phyloP scores from a whole-genome alignment of 1,139 yeast species.

The Nakaseomyces sp. region DNA sequence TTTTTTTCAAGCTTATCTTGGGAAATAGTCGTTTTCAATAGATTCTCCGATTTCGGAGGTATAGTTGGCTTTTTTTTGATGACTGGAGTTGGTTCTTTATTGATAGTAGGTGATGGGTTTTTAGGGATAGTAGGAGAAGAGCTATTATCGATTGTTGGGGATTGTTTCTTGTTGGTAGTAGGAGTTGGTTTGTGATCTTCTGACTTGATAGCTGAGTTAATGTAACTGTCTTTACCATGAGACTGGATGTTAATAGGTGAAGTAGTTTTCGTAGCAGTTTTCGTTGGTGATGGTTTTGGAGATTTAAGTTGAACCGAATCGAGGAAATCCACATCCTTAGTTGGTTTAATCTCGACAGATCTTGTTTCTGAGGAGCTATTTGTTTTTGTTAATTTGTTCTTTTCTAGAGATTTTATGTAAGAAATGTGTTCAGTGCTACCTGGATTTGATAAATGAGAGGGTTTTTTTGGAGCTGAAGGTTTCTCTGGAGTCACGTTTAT shows the following conservation, averaged over 20 bases:
- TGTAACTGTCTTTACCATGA: constrained; percentile 18
- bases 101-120: too few species aligned
- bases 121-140: too few species aligned
- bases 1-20: constrained; percentile 8
- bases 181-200: neutral
- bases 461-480: neutral
- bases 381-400: constrained; percentile 16
- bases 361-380: neutral
- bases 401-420: constrained; percentile 15
- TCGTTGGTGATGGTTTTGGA: constrained; percentile 7
- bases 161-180: too few species aligned
- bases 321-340: constrained; percentile 14
- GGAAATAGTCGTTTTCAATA: constrained; percentile 9
- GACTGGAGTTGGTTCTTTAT: neutral
- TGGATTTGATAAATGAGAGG: neutral
- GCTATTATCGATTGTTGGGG: too few species aligned
- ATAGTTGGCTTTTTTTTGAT: constrained; percentile 12
- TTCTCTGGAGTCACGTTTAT: neutral
- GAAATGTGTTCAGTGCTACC: neutral
- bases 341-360: neutral
- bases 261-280: neutral
- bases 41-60: constrained; percentile 18
- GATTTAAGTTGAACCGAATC: constrained; percentile 19
- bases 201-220: constrained; percentile 21
- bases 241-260: neutral